A percentile compares a stretch with the other conserved stretches of the same genome.
phyloP scores from a whole-genome alignment of 2,329 filamentous ascomycete genomes.

The Purpureocillium takamizusanense region DNA sequence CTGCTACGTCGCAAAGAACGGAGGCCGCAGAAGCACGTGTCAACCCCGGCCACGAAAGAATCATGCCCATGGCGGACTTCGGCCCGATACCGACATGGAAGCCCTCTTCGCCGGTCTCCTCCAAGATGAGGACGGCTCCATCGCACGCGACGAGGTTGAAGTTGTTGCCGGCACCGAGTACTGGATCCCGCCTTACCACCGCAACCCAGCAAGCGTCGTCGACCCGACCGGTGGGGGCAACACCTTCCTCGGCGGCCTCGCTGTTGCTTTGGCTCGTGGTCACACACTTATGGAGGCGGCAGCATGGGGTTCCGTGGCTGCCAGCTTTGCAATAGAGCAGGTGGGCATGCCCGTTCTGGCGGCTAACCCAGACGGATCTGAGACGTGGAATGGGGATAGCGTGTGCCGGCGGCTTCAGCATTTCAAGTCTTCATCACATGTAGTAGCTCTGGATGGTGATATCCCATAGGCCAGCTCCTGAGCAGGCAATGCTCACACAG shows the following conservation, averaged over 20 bases:
- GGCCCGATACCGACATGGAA: constrained; percentile 54
- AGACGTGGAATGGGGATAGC: constrained; percentile 53
- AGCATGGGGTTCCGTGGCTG: constrained; percentile 70
- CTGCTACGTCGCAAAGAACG: constrained; percentile 55
- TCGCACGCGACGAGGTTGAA: constrained; percentile 49
- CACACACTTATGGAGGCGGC: constrained; percentile 60
- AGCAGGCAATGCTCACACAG: no score
- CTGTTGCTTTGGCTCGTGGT: constrained; percentile 50
- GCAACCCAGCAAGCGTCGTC: constrained; percentile 47
- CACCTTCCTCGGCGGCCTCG: constrained; percentile 63
- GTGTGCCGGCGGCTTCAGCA: constrained; percentile 44
- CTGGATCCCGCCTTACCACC: constrained; percentile 76
- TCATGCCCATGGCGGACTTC: constrained; percentile 41
- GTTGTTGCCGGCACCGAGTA: constrained; percentile 55
- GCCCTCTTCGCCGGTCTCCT: constrained; percentile 50
- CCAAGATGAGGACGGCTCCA: constrained; percentile 41
- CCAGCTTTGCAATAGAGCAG: constrained; percentile 92
- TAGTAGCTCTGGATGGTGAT: constrained; percentile 6
- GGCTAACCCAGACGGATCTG: constrained; percentile 31
- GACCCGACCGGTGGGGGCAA: constrained; percentile 95
- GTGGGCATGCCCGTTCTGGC: constrained; percentile 65
- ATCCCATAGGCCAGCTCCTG: neutral
- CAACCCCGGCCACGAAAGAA: constrained; percentile 28
- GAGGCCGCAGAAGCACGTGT: constrained; percentile 37
- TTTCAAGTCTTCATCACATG: constrained; percentile 35